phyloP scores from a whole-genome alignment of 805 yeast genomes.

The Metschnikowia lunata region DNA sequence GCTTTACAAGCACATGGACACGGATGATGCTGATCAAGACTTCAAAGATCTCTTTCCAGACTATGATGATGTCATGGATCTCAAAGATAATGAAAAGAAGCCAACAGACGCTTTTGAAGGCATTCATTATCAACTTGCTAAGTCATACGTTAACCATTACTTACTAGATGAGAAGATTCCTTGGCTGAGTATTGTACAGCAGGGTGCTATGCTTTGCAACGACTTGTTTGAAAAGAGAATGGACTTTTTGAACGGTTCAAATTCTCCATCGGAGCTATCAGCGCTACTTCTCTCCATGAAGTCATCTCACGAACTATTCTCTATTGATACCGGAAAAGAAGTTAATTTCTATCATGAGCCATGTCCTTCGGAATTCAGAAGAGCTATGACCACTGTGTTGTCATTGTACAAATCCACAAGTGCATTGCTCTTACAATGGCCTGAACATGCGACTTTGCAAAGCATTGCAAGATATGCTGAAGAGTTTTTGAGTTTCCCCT shows the following conservation, averaged over 20 bases:
- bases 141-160: constrained; percentile 44
- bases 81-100: constrained; percentile 5
- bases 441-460: constrained; percentile 87
- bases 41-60: constrained; percentile 83
- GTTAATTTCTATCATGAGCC: constrained; percentile 62
- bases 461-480: constrained; percentile 58
- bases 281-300: constrained; percentile 20
- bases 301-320: constrained; percentile 17
- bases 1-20: constrained; percentile 61
- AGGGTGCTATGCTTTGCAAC: constrained; percentile 13
- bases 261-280: constrained; percentile 21
- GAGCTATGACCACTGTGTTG: constrained; percentile 48
- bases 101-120: constrained; percentile 34
- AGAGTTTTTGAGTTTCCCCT: constrained; percentile 62
- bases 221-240: constrained; percentile 10
- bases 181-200: constrained; percentile 7
- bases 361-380: constrained; percentile 54
- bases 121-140: constrained; percentile 45
- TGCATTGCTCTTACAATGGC: constrained; percentile 67
- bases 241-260: constrained; percentile 13
- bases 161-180: constrained; percentile 13
- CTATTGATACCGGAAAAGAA: constrained; percentile 9
- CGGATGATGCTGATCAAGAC: constrained; percentile 73
- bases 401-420: constrained; percentile 29
- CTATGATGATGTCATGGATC: constrained; percentile 60